Evolutionary conservation across 345 rosid genomes (phyloP), one percentile per base, ranked within the genome.

Genomic region (Chamaenerion angustifolium): DNA sequence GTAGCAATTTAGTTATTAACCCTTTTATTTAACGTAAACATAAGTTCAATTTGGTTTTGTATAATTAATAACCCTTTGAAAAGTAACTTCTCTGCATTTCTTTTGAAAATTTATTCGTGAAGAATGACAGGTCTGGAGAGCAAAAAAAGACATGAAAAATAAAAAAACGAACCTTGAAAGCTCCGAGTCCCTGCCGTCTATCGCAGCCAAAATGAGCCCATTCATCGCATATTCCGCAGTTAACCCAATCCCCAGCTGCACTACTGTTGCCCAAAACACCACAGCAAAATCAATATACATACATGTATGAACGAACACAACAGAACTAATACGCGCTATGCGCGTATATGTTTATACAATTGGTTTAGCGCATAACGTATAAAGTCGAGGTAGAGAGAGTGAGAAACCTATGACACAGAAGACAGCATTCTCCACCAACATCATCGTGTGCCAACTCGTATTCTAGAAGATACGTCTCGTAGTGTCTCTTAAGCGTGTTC

Each of bases 151-250:
- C 49, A n/a, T 12, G 16, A 4, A 23, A 48, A 6, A 7, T 4
- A 45, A 15, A 45, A 18, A 55, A 48, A 23, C 42, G 11, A 68
- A 87, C 98, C 90, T 92, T 92, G 46, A 92, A 92, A 67, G 98
- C 96, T 42, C 96, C 98, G 10, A 87, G 98, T 17, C 98, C 96
- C 48, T 86, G 95, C 63, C 96, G 82, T 72, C 94, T 68, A 59
- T 92, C 99, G 71, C 99, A 88, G 62, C 99, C 96, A 56, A 92
- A 92, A 69, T 92, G 99, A 12, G 99, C 99, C 99, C 99, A 88
- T 63, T 92, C 99, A 10, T 94, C 99, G 27, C 98, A 92, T 46
- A 84, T 79, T 64, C 96, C 95, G 59, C 98, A 92, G 65, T 92
- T 92, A 51, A 92, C 98, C 98, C 98, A 88, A 59, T 92, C 96